Conservation (phyloP, 2,329 filamentous ascomycete genomes). For the Epichloe amarillans region DNA sequence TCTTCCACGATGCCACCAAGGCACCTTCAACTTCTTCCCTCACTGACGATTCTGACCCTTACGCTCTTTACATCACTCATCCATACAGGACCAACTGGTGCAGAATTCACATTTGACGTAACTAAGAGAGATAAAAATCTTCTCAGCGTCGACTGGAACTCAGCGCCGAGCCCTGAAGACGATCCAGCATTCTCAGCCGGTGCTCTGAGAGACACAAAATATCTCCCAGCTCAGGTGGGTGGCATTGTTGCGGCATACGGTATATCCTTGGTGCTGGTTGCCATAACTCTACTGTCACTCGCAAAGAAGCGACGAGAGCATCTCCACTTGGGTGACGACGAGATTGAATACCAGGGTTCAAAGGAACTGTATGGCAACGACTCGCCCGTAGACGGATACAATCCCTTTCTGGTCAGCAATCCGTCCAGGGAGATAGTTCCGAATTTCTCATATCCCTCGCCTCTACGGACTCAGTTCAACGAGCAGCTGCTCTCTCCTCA, state of each 20-base stretch:
- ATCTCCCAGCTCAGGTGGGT: conserved; percentile 70
- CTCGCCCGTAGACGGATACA: conserved; percentile 7
- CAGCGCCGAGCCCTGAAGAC: conserved; percentile 44
- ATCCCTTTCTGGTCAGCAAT: not conserved
- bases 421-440: conserved; percentile 13
- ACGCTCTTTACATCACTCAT: conserved; percentile 15
- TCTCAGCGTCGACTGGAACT: conserved; percentile 30
- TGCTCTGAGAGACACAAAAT: conserved; percentile 45
- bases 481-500: conserved; percentile 4
- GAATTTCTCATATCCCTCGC: conserved; percentile 39
- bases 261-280: conserved; percentile 60
- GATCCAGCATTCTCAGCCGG: conserved; percentile 45
- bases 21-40: conserved; percentile 14
- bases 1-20: conserved; percentile 28
- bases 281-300: conserved; percentile 49
- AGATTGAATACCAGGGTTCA: conserved; percentile 28
- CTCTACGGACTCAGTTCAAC: conserved; percentile 22
- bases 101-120: conserved; percentile 6
- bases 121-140: conserved; percentile 17
- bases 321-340: conserved; percentile 38
- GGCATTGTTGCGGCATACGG: conserved; percentile 78
- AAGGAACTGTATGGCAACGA: conserved; percentile 12
- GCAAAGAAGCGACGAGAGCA: conserved; percentile 40
- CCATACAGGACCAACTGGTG: conserved; percentile 9
- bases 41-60: conserved; percentile 15